Conservation (phyloP, 176 grass and related monocot species). For the Puccinellia tenuiflora region DNA sequence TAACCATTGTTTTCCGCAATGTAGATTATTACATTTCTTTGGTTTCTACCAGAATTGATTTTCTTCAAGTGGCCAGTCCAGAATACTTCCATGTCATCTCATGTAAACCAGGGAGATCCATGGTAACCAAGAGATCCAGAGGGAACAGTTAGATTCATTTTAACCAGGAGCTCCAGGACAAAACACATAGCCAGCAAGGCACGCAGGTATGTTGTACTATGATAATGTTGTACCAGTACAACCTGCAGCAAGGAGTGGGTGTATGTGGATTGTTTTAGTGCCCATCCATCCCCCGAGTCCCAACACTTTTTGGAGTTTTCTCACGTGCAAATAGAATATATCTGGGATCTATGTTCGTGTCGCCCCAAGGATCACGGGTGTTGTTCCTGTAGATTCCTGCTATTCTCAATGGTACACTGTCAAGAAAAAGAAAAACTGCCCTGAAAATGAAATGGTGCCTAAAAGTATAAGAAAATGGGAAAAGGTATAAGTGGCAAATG, state of each 20-base stretch:
- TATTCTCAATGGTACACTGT: background rate
- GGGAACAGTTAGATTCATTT: background rate
- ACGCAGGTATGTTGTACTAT: background rate
- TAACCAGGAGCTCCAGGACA: background rate
- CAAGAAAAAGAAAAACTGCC: background rate
- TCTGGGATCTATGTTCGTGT: background rate
- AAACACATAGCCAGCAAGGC: background rate
- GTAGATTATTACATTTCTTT: too few species aligned
- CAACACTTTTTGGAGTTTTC: constrained; percentile 19
- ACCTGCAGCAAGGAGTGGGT: constrained; percentile 1
- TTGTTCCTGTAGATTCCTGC: background rate
- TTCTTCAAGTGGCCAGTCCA: background rate
- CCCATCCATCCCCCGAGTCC: background rate
- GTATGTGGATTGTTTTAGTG: background rate
- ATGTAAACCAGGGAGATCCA: too few species aligned
- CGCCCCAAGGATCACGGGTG: background rate
- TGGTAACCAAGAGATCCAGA: background rate
- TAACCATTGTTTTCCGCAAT: background rate
- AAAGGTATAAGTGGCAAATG: background rate
- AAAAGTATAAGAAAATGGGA: background rate
- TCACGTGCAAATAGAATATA: constrained; percentile 5
- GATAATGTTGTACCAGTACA: background rate
- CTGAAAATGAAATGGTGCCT: background rate
- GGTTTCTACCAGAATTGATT: too few species aligned
- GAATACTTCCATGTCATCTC: background rate